Evolutionary conservation across 805 yeast species (phyloP).

Genomic region (Maudiozyma saulgeensis): DNA sequence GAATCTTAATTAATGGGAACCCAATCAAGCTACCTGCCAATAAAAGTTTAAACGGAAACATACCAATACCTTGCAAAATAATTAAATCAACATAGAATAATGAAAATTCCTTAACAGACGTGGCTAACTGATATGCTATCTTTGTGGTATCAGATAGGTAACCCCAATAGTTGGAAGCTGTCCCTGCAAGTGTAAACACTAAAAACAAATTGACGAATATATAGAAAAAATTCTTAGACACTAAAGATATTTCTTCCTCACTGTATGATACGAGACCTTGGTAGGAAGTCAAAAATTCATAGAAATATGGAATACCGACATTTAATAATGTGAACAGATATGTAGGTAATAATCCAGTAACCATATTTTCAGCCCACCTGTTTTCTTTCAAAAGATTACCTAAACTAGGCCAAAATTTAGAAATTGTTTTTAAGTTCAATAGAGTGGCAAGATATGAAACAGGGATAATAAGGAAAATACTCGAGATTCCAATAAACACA

Average conservation of each 20-base stretch:
- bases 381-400: slow-evolving; percentile 57
- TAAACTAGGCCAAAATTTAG: slow-evolving; percentile 72
- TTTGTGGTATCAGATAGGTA: slow-evolving; percentile 80
- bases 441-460: slow-evolving; percentile 79
- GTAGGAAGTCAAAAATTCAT: slow-evolving; percentile 67
- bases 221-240: slow-evolving; percentile 88
- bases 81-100: slow-evolving; percentile 84
- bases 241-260: slow-evolving; percentile 84
- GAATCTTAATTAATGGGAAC: slow-evolving; percentile 56
- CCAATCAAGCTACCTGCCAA: slow-evolving; percentile 68
- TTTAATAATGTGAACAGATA: slow-evolving; percentile 81
- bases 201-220: slow-evolving; percentile 88
- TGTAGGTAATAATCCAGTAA: slow-evolving; percentile 86
- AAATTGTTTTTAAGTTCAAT: slow-evolving; percentile 67
- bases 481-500: slow-evolving; percentile 36
- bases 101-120: slow-evolving; percentile 68
- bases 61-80: slow-evolving; percentile 73
- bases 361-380: slow-evolving; percentile 65
- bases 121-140: slow-evolving; percentile 78
- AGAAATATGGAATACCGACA: slow-evolving; percentile 73
- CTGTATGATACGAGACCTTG: slow-evolving; percentile 91
- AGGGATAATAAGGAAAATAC: slow-evolving; percentile 70
- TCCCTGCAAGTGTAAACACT: slow-evolving; percentile 90
- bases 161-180: slow-evolving; percentile 74
- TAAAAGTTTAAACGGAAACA: slow-evolving; percentile 81